Evolutionary conservation across 345 rosid genomes (phyloP).

Genomic region (Heritiera littoralis): DNA sequence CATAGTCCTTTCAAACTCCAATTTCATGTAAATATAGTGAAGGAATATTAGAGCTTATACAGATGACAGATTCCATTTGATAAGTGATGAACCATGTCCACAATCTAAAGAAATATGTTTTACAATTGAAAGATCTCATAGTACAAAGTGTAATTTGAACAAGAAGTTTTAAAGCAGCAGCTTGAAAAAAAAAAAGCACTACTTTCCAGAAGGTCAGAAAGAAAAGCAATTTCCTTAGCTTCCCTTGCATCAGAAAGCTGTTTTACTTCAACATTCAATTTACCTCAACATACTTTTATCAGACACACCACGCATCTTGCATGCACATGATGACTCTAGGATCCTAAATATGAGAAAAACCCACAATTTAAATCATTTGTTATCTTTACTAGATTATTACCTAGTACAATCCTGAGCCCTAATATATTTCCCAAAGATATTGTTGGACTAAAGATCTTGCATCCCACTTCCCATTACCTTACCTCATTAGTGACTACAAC

Average conservation of each 20-base stretch:
- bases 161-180: conserved; percentile 5
- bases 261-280: not conserved
- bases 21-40: conserved; percentile 1
- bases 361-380: not conserved
- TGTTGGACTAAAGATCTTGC: not conserved
- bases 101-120: conserved; percentile 2
- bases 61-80: not conserved
- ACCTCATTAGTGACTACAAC: not conserved
- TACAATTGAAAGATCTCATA: not conserved
- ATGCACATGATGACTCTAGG: not conserved
- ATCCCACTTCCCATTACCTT: not conserved
- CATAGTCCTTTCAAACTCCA: conserved; percentile 9
- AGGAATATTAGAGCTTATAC: not conserved
- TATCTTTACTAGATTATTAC: not conserved
- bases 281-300: not conserved
- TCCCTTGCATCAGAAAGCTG: not conserved
- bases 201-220: not conserved
- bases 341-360: not conserved
- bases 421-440: not conserved
- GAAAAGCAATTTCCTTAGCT: not conserved
- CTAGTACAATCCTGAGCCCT: not conserved
- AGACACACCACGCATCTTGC: not conserved
- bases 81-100: conserved; percentile 5
- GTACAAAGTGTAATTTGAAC: not conserved
- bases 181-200: not conserved